Base-by-base conservation (phyloP, 169 alveolate genomes). In the Amoebophrya sp. region DNA sequence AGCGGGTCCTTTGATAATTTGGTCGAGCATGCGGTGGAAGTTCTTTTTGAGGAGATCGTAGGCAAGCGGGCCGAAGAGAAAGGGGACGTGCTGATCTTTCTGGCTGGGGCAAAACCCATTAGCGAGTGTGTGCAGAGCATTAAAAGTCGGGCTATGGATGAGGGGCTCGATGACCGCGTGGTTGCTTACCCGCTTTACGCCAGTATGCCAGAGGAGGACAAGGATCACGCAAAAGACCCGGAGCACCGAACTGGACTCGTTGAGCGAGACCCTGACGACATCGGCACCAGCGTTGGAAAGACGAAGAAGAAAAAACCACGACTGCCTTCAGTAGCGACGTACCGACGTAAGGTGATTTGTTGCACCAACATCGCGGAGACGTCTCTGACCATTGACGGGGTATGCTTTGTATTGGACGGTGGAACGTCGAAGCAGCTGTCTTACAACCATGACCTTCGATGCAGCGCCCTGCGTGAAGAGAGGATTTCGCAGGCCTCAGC, bases 281-380 rank as follows among this genome's bases (percentile, higher is more conserved):
- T 7, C 66, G 66, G 66, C 7, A 18, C 7, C 29, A 18, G 18
- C 18, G n/a, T n/a, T n/a, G n/a, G n/a, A n/a, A n/a, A n/a, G n/a
- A n/a, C n/a, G n/a, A n/a, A n/a, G n/a, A n/a, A n/a, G n/a, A n/a
- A n/a, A n/a, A n/a, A n/a, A n/a, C n/a, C n/a, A n/a, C n/a, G n/a
- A n/a, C n/a, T n/a, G n/a, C n/a, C n/a, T n/a, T n/a, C n/a, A n/a
- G n/a, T n/a, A n/a, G 7, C 66, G 29, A 47, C 39, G 32, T 25
- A n/a, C 88, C 7, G 1, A 25, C 88, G 88, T 2, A 66, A 66
- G 88, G 88, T 66, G 38, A 25, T 66, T 25, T 66, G 88, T 25
- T 66, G 88, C 88, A 66, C 88, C 88, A 66, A 66, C 88, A 66
- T 66, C 18, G 88, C 88, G 88, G 88, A 66, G 35, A 66, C 88